These are phyloP conservation scores for Zhuliangozyma blackwelliae DNA, from an alignment of 1,139 yeast genomes.

Conservation along the genomic window DNA sequence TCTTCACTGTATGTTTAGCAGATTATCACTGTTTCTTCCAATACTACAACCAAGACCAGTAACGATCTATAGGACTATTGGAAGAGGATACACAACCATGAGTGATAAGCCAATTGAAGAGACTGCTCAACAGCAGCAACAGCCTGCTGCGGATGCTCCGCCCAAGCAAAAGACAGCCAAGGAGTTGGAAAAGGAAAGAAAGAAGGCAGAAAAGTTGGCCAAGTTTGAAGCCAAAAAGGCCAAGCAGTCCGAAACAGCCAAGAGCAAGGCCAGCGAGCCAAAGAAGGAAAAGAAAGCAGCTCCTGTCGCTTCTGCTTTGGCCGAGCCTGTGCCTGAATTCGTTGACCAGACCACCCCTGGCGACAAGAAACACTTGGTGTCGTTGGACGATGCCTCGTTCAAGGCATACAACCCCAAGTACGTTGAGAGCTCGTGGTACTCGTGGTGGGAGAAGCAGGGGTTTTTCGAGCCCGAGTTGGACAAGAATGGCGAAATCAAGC, in stretches of 20 bases:
- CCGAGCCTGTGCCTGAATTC: conserved; percentile 75
- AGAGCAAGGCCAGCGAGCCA: conserved; percentile 33
- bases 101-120: conserved; percentile 8
- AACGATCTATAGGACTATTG: no score
- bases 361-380: conserved; percentile 80
- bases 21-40: no score
- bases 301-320: conserved; percentile 11
- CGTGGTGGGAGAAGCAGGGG: conserved; percentile 93
- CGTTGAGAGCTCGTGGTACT: conserved; percentile 97
- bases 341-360: conserved; percentile 82
- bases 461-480: conserved; percentile 84
- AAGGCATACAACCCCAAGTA: conserved; percentile 90
- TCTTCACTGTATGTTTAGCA: no score
- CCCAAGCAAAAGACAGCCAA: conserved; percentile 57
- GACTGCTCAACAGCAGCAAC: conserved; percentile 1
- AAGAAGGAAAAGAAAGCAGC: conserved; percentile 62
- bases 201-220: conserved; percentile 95
- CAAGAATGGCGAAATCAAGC: conserved; percentile 67
- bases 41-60: no score
- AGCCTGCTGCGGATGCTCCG: conserved; percentile 11
- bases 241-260: conserved; percentile 53
- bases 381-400: conserved; percentile 87
- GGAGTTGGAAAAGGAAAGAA: conserved; percentile 86
- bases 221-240: conserved; percentile 92
- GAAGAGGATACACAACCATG: conserved; percentile 4